Conservation (phyloP, 2,329 filamentous ascomycete species). For the Ilyonectria mors-panacis region DNA sequence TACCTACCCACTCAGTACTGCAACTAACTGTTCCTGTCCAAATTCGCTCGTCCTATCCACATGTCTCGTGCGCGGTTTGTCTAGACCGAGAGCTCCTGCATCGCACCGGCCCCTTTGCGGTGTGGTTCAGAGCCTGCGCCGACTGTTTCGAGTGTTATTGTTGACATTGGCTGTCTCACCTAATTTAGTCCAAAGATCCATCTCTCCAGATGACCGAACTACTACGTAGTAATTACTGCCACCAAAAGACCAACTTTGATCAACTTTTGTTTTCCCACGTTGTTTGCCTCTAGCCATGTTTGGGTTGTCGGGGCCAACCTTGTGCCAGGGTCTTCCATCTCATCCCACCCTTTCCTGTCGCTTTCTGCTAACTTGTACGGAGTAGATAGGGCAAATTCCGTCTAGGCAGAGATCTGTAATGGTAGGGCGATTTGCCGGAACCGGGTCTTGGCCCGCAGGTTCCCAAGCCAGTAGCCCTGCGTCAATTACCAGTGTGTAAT, state of each 20-base stretch:
- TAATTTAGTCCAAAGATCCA: neutral
- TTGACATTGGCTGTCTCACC: slow-evolving; percentile 16
- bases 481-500: slow-evolving; percentile 31
- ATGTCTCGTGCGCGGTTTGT: neutral
- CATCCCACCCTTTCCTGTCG: slow-evolving; percentile 1
- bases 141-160: slow-evolving; percentile 5
- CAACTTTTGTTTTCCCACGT: neutral
- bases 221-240: neutral
- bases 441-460: slow-evolving; percentile 17
- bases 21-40: neutral
- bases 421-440: slow-evolving; percentile 21
- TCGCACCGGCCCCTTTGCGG: neutral
- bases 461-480: slow-evolving; percentile 4
- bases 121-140: neutral
- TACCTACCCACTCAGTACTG: neutral
- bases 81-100: neutral
- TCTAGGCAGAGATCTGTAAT: slow-evolving; percentile 11
- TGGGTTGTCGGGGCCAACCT: slow-evolving; percentile 14
- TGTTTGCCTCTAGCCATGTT: slow-evolving; percentile 15
- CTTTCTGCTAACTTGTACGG: slow-evolving; percentile 11
- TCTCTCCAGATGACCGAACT: neutral
- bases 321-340: neutral
- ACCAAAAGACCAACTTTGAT: slow-evolving; percentile 5
- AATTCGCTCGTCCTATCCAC: neutral
- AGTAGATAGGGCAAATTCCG: neutral